Evolutionary conservation across 2,329 filamentous ascomycete species (phyloP), one percentile per base, ranked within the genome.

Genomic region (Colletotrichum musae): DNA sequence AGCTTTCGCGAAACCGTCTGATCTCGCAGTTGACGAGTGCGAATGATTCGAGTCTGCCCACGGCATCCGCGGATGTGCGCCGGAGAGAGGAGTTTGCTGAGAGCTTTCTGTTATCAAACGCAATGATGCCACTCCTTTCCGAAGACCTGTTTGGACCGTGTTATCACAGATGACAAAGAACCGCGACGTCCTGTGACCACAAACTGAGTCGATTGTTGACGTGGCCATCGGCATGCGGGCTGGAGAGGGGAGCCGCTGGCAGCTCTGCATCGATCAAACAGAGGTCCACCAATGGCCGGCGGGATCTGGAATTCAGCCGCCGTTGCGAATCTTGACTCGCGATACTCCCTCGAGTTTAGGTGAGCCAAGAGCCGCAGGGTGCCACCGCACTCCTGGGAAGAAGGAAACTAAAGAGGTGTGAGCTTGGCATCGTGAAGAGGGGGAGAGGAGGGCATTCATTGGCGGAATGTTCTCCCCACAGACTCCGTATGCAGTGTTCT

Each of bases 331-430:
- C 48, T 51, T 65, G 66, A 59, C 54, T 69, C 61, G 28, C 28
- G 7, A 43, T 51, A 6, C 41, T 36, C 26, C 16, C 54, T 59
- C 47, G 43, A 6, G 12, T 45, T 59, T 54, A 43, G 10, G 26
- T 53, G 10, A 10, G 13, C 66, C 21, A 54, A 65, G 65, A 69
- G 54, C 41, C 61, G 21, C 54, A 54, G n/a, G 28, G 32, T 59
- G 50, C 47, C 18, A 28, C 21, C n/a, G 43, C 21, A 24, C 21
- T 24, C 21, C 21, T 24, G 21, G 21, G 21, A 16, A 51, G 28
- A 41, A 39, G 13, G 53, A 64, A 58, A 26, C 24, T 21, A 53
- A 48, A 54, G 32, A 64, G 28, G 26, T 4, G 26, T 16, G 13
- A 41, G 21, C 36, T 64, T 64, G 60, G 59, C 45, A 32, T 47